These are phyloP conservation scores for Aspergillus homomorphus DNA, from an alignment of 495 filamentous ascomycete species.

Conservation along the genomic window DNA sequence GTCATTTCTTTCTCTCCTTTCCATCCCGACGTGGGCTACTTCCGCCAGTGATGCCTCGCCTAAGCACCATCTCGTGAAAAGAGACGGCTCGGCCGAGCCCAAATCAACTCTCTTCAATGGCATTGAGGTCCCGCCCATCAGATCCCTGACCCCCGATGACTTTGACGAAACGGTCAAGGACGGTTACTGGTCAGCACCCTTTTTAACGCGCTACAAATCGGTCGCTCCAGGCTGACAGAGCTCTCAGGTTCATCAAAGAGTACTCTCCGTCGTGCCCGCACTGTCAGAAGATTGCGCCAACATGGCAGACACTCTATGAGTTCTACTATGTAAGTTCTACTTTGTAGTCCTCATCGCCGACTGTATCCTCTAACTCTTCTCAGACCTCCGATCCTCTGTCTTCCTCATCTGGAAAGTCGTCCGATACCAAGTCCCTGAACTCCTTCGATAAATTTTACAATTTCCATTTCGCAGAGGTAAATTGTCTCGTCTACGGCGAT, in stretches of 20 bases:
- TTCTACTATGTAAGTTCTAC: constrained; percentile 68
- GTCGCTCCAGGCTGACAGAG: constrained; percentile 17
- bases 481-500: constrained; percentile 78
- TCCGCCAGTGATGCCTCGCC: constrained; percentile 24
- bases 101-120: constrained; percentile 71
- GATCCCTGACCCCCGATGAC: constrained; percentile 55
- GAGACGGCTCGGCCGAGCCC: constrained; percentile 19
- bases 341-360: background rate
- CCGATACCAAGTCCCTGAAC: constrained; percentile 52
- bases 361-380: constrained; percentile 19
- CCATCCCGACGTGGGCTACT: constrained; percentile 36
- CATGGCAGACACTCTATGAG: constrained; percentile 91
- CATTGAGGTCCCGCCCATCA: constrained; percentile 70
- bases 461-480: constrained; percentile 81
- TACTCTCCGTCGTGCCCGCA: constrained; percentile 77
- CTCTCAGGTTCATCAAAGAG: constrained; percentile 66
- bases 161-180: constrained; percentile 58
- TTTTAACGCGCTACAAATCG: background rate
- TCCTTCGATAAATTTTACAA: constrained; percentile 74
- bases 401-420: constrained; percentile 38
- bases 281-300: constrained; percentile 76
- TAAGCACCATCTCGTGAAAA: constrained; percentile 28
- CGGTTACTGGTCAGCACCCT: constrained; percentile 56
- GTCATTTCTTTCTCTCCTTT: constrained; percentile 43
- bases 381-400: constrained; percentile 72